These are phyloP conservation scores for Zygoascus biomembranicola DNA, from an alignment of 805 yeast genomes.

Conservation along the genomic window DNA sequence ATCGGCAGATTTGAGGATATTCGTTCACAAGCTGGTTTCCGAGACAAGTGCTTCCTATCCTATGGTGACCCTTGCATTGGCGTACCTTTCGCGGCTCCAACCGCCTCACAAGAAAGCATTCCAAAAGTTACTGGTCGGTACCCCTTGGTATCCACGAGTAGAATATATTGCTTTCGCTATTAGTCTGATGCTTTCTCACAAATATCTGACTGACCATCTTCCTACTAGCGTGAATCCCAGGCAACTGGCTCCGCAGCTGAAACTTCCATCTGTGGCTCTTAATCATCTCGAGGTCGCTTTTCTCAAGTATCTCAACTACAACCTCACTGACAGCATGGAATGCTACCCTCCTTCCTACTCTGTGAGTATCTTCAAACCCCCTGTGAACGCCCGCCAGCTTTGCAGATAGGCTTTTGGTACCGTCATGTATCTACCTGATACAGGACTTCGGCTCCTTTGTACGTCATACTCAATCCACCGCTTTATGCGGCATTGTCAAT, in stretches of 20 bases:
- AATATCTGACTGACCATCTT: slow-evolving; percentile 82
- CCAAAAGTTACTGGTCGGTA: slow-evolving; percentile 11
- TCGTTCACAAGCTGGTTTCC: slow-evolving; percentile 20
- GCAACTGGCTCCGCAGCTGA: not conserved
- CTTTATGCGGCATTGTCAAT: too few relatives aligned
- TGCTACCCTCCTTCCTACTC: not conserved
- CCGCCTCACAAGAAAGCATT: not conserved
- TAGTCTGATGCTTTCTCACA: slow-evolving; percentile 74
- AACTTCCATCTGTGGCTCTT: not conserved
- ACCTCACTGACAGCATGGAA: not conserved
- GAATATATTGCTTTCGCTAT: slow-evolving; percentile 40
- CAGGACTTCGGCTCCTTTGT: not conserved
- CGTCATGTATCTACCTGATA: not conserved
- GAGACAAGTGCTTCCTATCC: slow-evolving; percentile 27
- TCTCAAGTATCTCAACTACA: not conserved
- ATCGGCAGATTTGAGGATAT: slow-evolving; percentile 22
- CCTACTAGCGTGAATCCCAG: not conserved
- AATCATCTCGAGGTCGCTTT: not conserved
- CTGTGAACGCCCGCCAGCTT: not conserved
- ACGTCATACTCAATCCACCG: too few relatives aligned
- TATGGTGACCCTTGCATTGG: slow-evolving; percentile 25
- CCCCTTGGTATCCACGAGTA: slow-evolving; percentile 24
- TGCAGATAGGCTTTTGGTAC: not conserved
- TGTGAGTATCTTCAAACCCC: not conserved
- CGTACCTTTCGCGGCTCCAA: slow-evolving; percentile 26